phyloP scores from a whole-genome alignment of 2,329 filamentous ascomycete species.

The Blumeriella jaapii region DNA sequence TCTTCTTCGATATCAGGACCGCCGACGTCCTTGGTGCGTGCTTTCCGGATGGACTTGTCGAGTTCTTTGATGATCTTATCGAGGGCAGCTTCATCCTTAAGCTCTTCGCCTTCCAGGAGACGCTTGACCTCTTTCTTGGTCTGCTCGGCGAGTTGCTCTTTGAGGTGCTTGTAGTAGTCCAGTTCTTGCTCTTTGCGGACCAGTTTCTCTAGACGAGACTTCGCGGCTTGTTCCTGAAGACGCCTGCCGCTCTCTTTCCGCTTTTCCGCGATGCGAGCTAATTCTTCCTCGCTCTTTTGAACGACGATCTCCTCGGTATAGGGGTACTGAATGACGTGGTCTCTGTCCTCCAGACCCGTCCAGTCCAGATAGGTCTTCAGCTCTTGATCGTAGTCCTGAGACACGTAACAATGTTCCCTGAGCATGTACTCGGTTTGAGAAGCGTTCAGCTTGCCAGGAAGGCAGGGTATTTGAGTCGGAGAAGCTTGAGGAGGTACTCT shows the following conservation, averaged over 20 bases:
- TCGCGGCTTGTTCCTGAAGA: conserved; percentile 89
- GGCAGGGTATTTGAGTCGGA: conserved; percentile 81
- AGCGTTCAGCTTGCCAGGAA: conserved; percentile 74
- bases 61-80: conserved; percentile 80
- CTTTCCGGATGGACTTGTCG: conserved; percentile 79
- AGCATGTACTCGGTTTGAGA: conserved; percentile 84
- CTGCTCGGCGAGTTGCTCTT: conserved; percentile 56
- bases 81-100: conserved; percentile 81
- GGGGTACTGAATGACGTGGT: conserved; percentile 83
- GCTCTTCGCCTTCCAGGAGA: conserved; percentile 77
- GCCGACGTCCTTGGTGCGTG: conserved; percentile 86
- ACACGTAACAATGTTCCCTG: conserved; percentile 81
- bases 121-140: conserved; percentile 87
- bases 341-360: conserved; percentile 81
- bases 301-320: conserved; percentile 83
- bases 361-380: conserved; percentile 71
- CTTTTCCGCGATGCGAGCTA: conserved; percentile 80
- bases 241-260: conserved; percentile 89
- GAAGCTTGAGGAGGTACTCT: conserved; percentile 82
- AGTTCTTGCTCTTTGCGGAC: conserved; percentile 93
- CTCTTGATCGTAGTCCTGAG: conserved; percentile 71
- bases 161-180: conserved; percentile 83
- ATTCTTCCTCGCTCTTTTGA: conserved; percentile 89
- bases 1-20: conserved; percentile 69
- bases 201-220: conserved; percentile 90